These are phyloP conservation scores for Citrus medica DNA, from an alignment of 345 rosid genomes.

Conservation along the genomic window DNA sequence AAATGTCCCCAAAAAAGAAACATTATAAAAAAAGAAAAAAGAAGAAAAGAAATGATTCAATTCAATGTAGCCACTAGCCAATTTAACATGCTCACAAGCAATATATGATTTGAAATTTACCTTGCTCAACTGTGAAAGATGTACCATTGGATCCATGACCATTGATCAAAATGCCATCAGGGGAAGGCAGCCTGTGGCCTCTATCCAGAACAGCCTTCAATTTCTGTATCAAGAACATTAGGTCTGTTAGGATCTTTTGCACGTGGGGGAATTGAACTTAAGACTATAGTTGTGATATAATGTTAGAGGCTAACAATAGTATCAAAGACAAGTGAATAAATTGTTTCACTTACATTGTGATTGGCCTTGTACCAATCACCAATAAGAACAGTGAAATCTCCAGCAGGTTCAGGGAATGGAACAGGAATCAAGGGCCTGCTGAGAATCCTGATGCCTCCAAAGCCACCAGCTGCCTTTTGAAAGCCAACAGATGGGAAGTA, in stretches of 20 bases:
- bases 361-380: constrained; percentile 79
- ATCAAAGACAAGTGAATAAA: neutral
- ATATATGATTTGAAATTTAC: constrained; percentile 7
- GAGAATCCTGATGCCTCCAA: constrained; percentile 72
- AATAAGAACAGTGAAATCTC: constrained; percentile 71
- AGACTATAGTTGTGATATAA: no score
- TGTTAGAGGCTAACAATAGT: neutral
- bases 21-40: neutral
- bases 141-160: constrained; percentile 58
- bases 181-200: constrained; percentile 61
- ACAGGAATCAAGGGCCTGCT: constrained; percentile 86
- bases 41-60: neutral
- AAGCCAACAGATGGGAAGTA: constrained; percentile 91
- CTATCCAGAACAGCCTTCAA: constrained; percentile 52
- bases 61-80: neutral
- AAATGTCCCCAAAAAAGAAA: neutral
- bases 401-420: constrained; percentile 78
- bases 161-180: constrained; percentile 73
- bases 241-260: neutral
- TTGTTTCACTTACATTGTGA: constrained; percentile 50
- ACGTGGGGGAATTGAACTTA: no score
- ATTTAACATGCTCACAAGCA: neutral
- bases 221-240: constrained; percentile 24
- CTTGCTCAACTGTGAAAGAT: constrained; percentile 63
- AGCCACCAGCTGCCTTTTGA: constrained; percentile 95